Base-by-base conservation (phyloP, 2,329 filamentous ascomycete genomes). In the Aspergillus pseudotamarii region DNA sequence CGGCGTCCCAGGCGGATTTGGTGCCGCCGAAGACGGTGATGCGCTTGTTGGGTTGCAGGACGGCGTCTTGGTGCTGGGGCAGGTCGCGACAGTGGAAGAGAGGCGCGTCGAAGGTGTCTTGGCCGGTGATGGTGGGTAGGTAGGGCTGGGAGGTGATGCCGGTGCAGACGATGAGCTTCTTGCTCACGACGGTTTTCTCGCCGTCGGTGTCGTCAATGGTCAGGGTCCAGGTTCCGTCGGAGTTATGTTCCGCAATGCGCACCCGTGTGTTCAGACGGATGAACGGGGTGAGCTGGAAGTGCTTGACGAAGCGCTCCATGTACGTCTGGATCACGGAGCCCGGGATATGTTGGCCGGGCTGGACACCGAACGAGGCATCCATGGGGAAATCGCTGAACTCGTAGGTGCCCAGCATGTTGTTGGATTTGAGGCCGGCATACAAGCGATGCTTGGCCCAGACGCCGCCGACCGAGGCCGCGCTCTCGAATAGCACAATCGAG, bases 371-470 rank as follows among this genome's bases (percentile, higher is more conserved):
- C 0, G 77, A 81, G 23, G 83, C 82, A 62, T 84, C 81, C 87
- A 94, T 90, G 21, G 90, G 89, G 64, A 91, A 92, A 69, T 92
- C 91, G 0, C 87, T 86, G 70, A 86, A 93, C 74, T 94, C 89
- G 68, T 89, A 92, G 0, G 87, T 90, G 3, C 91, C 90, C 12
- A 89, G 75, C 73, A 92, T 84, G 71, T 93, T 93, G 76, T 94
- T 94, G 59, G 86, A 88, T 70, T 88, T 90, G 56, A 94, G 82
- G 1, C 86, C 88, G 0, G 88, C 85, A 73, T 93, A 82, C 0
- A 92, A 77, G 1, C 90, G 84, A 43, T 89, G 80, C 61, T 86
- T 80, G 10, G 88, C 85, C 91, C 91, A 94, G 19, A 88, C 87
- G 4, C 91, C 91, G 1, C 91, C 91, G 6, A 89, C 71, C 0